phyloP scores from a whole-genome alignment of 1,284 basidiomycete genomes.

The Athelia psychrophila region DNA sequence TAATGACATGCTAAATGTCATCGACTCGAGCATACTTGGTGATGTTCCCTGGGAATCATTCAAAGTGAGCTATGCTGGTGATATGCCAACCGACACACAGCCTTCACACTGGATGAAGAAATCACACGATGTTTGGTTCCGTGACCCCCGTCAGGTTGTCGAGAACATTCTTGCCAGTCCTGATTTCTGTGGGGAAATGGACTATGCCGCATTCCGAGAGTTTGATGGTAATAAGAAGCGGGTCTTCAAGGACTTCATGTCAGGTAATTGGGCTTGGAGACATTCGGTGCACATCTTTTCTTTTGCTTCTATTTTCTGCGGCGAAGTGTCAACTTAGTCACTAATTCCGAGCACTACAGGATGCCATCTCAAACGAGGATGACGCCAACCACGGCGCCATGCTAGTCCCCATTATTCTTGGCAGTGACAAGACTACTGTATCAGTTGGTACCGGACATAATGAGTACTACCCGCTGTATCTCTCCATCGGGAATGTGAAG shows the following conservation, averaged over 20 bases:
- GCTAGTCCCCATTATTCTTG: constrained; percentile 29
- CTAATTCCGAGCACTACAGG: too few species aligned
- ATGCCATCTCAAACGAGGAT: constrained; percentile 21
- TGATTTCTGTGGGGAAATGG: constrained; percentile 21
- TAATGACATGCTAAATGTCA: constrained; percentile 22
- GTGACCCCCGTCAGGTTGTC: constrained; percentile 23
- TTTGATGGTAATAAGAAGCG: constrained; percentile 11
- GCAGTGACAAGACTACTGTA: constrained; percentile 34
- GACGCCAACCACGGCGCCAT: constrained; percentile 20
- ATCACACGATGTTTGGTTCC: constrained; percentile 32
- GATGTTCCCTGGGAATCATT: constrained; percentile 27
- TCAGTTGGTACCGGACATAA: constrained; percentile 34
- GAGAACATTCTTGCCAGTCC: constrained; percentile 24
- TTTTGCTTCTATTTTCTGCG: background rate
- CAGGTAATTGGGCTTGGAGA: constrained; percentile 30
- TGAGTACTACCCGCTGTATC: constrained; percentile 29
- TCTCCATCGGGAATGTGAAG: constrained; percentile 25
- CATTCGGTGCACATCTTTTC: constrained; percentile 25
- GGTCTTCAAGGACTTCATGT: too few species aligned
- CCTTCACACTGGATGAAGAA: constrained; percentile 34
- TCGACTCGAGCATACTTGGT: constrained; percentile 23
- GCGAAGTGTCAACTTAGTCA: background rate
- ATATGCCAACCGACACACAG: constrained; percentile 8
- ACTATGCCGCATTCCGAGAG: constrained; percentile 22
- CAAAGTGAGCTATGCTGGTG: constrained; percentile 14